Evolutionary conservation across 2,329 filamentous ascomycete species (phyloP), one percentile per base, ranked within the genome.

Genomic region (Neofusicoccum ribis): DNA sequence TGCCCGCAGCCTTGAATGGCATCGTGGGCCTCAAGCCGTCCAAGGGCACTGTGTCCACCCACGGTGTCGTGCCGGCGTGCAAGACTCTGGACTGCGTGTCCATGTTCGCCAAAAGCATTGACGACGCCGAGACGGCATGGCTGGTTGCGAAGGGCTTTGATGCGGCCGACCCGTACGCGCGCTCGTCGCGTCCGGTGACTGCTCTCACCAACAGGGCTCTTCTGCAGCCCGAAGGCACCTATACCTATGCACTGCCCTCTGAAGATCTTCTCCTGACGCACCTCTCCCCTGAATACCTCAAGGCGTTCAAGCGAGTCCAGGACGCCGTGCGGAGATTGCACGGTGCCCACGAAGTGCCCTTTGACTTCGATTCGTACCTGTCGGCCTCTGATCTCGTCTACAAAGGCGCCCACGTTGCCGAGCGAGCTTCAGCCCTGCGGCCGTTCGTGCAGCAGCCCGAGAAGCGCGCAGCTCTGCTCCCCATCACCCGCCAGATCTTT

Each of bases 21-120:
- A 76, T 85, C 20, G 75, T 81, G 8, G 83, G 83, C 5, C 78
- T 20, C 79, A 80, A 9, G 69, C 81, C 82, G 0, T 84, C 83
- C 1, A 80, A 81, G 64, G 83, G 81, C 6, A 81, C 82, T 2
- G 71, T 84, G 3, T 82, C 81, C 31, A 74, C 79, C 0, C 70
- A 70, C 5, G 81, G 82, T 3, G 76, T 84, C 0, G 74, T 82
- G 5, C 83, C 83, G 1, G 84, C 84, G 0, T 86, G 84, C 67
- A 78, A 79, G 41, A 82, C 79, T 2, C 76, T 86, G 2, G 84
- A 86, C 71, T 85, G 82, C 63, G 79, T 85, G 17, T 82, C 84
- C 1, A 80, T 85, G 27, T 78, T 85, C 62, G 76, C 83, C 1
- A 72, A 76, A n/a, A 83, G 76, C 1, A 74, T 82, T 5, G 70